Evolutionary conservation across 352 stramenopile genomes (phyloP).

Genomic region (Globisporangium cystogenes): DNA sequence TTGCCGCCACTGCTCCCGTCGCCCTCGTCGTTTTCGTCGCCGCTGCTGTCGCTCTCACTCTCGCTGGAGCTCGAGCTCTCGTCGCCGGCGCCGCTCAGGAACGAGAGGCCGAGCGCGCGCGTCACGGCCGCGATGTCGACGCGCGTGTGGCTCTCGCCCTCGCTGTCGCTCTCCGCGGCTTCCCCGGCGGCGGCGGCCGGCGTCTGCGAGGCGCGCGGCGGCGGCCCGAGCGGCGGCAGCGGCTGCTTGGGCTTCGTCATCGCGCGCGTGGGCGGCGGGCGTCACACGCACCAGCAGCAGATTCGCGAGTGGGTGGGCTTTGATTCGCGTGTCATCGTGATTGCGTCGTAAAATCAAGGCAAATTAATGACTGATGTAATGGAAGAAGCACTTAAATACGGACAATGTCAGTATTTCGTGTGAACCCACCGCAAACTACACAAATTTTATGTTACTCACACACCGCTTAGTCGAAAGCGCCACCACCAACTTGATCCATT

Average conservation of each 20-base stretch:
- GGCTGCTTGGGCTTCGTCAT: neutral
- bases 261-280: too few relatives aligned
- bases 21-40: neutral
- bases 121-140: conserved; percentile 15
- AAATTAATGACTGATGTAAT: too few relatives aligned
- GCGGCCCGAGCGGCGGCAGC: neutral
- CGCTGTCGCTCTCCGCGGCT: neutral
- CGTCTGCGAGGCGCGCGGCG: neutral
- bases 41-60: conserved; percentile 1
- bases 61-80: conserved; percentile 2
- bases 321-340: too few relatives aligned
- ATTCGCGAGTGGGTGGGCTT: too few relatives aligned
- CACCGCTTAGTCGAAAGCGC: too few relatives aligned
- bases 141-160: neutral
- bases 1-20: too few relatives aligned
- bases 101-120: conserved; percentile 13
- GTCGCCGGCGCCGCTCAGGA: neutral
- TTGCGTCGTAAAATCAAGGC: too few relatives aligned
- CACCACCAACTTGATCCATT: too few relatives aligned
- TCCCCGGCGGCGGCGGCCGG: neutral
- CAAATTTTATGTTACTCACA: too few relatives aligned
- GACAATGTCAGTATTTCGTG: too few relatives aligned
- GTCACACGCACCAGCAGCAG: neutral
- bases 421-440: too few relatives aligned
- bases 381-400: too few relatives aligned